phyloP scores from a whole-genome alignment of 2,329 filamentous ascomycete species.

The Drechslerella dactyloides region DNA sequence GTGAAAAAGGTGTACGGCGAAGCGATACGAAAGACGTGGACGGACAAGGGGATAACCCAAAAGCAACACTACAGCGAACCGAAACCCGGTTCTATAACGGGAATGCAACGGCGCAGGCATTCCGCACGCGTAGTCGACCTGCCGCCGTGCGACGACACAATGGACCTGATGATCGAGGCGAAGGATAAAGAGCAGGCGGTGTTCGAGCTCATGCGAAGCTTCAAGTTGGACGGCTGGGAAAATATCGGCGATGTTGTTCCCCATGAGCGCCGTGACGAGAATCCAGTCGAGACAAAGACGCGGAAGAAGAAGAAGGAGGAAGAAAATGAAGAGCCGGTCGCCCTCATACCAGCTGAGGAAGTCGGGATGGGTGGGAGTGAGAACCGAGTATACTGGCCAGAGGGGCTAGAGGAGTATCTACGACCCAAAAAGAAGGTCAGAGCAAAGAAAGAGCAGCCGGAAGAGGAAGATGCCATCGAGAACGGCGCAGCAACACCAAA shows the following conservation, averaged over 20 bases:
- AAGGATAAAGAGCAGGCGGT: constrained; percentile 98
- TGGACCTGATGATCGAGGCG: constrained; percentile 99
- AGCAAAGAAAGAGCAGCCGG: constrained; percentile 64
- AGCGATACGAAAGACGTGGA: constrained; percentile 83
- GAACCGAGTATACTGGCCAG: constrained; percentile 85
- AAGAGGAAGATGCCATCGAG: constrained; percentile 55
- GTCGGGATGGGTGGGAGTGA: constrained; percentile 85
- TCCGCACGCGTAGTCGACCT: constrained; percentile 77
- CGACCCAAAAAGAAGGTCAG: constrained; percentile 76
- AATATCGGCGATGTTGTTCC: constrained; percentile 67
- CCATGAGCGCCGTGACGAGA: constrained; percentile 77
- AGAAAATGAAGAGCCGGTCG: constrained; percentile 58
- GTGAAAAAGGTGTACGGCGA: constrained; percentile 73
- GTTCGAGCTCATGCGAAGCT: constrained; percentile 88
- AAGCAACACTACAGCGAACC: constrained; percentile 98
- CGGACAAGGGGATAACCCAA: constrained; percentile 79
- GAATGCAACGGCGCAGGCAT: constrained; percentile 81
- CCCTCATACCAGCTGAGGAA: constrained; percentile 69
- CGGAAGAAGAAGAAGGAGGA: constrained; percentile 57
- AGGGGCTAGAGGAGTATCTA: constrained; percentile 88
- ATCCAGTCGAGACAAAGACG: constrained; percentile 62
- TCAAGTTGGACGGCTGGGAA: constrained; percentile 80
- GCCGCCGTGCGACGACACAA: constrained; percentile 79
- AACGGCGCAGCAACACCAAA: neutral
- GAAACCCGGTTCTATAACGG: constrained; percentile 75